Evolutionary conservation across 208 protist genomes (phyloP).

Genomic region (Porcisia deanei): DNA sequence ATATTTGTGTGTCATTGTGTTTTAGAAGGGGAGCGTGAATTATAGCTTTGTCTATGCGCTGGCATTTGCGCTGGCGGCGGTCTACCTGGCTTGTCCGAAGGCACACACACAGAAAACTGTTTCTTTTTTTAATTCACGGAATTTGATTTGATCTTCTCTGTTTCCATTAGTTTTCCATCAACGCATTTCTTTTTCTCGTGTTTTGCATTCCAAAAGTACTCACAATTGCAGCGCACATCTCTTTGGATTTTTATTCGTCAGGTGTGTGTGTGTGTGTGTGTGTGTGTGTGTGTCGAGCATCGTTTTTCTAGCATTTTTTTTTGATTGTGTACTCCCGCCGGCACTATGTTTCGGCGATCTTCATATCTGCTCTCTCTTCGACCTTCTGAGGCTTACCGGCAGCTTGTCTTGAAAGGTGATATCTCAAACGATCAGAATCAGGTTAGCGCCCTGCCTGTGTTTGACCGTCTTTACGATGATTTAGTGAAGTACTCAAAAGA

Average conservation of each 20-base stretch:
- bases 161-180: neutral
- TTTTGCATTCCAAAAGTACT: neutral
- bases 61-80: neutral
- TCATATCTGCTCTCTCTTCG: constrained; percentile 8
- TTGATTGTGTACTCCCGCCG: neutral
- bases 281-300: neutral
- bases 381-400: constrained; percentile 64
- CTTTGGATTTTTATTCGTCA: neutral
- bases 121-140: neutral
- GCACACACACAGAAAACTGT: no score
- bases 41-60: neutral
- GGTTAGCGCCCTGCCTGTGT: constrained; percentile 61
- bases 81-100: no score
- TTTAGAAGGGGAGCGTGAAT: neutral
- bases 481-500: constrained; percentile 57
- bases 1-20: neutral
- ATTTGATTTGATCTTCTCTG: neutral
- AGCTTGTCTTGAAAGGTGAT: constrained; percentile 43
- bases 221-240: neutral
- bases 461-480: constrained; percentile 84
- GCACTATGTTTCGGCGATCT: constrained; percentile 4
- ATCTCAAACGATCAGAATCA: constrained; percentile 72
- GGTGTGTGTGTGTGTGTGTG: neutral
- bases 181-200: no score
- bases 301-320: neutral